Conservation (phyloP, 2,329 filamentous ascomycete genomes). For the Domatiomyces globalis region DNA sequence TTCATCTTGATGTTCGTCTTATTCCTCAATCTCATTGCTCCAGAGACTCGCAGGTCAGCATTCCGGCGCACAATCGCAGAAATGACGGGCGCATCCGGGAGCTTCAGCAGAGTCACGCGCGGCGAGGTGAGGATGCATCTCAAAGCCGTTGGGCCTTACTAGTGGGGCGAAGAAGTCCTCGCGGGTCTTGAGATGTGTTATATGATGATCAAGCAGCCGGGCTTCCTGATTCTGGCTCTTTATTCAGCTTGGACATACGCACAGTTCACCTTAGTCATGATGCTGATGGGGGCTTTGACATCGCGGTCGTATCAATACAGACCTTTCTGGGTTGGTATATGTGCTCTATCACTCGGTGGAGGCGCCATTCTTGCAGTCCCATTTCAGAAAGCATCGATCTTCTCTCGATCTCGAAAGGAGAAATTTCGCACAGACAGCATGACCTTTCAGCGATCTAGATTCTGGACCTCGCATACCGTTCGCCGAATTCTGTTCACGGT, state of each 20-base stretch:
- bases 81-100: slow-evolving; percentile 27
- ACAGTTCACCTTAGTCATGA: slow-evolving; percentile 57
- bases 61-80: slow-evolving; percentile 56
- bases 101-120: slow-evolving; percentile 41
- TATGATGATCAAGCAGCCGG: slow-evolving; percentile 60
- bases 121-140: slow-evolving; percentile 68
- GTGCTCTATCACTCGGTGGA: slow-evolving; percentile 51
- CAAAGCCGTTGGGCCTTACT: slow-evolving; percentile 54
- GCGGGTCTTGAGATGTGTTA: slow-evolving; percentile 52
- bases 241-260: slow-evolving; percentile 69
- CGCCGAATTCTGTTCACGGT: slow-evolving; percentile 55
- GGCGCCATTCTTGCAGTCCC: slow-evolving; percentile 58
- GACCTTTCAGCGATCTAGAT: slow-evolving; percentile 49
- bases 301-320: slow-evolving; percentile 53
- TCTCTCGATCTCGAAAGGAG: slow-evolving; percentile 49
- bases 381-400: slow-evolving; percentile 55
- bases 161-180: slow-evolving; percentile 64
- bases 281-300: slow-evolving; percentile 56
- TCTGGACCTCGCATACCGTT: slow-evolving; percentile 58
- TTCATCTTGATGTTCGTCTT: slow-evolving; percentile 51
- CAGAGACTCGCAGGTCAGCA: slow-evolving; percentile 56
- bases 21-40: slow-evolving; percentile 55
- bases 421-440: slow-evolving; percentile 50
- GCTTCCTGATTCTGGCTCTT: slow-evolving; percentile 56
- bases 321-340: slow-evolving; percentile 52